Base-by-base conservation (phyloP, 768 basidiomycete genomes). In the Termitomyces sp. region DNA sequence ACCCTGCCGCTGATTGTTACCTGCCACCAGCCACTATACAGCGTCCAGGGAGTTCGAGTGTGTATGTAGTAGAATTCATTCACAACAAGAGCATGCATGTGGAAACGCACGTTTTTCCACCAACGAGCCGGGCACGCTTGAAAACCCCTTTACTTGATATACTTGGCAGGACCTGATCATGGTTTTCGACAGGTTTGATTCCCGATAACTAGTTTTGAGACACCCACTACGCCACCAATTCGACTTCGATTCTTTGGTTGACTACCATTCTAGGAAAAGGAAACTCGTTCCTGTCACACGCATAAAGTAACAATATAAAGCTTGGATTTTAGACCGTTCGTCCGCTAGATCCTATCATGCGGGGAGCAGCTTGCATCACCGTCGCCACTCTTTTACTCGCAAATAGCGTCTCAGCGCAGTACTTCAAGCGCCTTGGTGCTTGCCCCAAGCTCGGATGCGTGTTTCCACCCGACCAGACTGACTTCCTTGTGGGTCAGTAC, bases 391-490 rank as follows among this genome's bases (percentile, higher is more conserved):
- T 42, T 25, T 42, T 42, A 15, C 23, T 42, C 23, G 25, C 41
- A 25, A 42, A 42, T 3, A 42, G 7, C 3, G 53, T 58, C 27
- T 66, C 66, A 40, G 74, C 71, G 7, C 75, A 77, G 52, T 70
- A 70, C 29, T 76, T 70, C 66, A 65, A 69, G 57, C 68, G 76
- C 25, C 70, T 77, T 15, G 75, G 76, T 9, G 61, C 68, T 35
- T 77, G 76, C 52, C 73, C 75, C 1, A 72, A 63, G 22, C 64
- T 77, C 12, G 75, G 75, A 35, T 76, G 75, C 45, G 63, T 76
- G 15, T 72, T 77, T 53, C 76, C 75, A 23, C 76, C 76, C 20
- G 75, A 77, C 59, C 76, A 74, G 51, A 72, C 71, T 33, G 73
- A 76, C 49, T 77, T 77, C 62, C 63, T 73, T 25, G 65, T 72